Conservation (phyloP, 371 early-diverging fungal species). For the Lichtheimia ornata region DNA sequence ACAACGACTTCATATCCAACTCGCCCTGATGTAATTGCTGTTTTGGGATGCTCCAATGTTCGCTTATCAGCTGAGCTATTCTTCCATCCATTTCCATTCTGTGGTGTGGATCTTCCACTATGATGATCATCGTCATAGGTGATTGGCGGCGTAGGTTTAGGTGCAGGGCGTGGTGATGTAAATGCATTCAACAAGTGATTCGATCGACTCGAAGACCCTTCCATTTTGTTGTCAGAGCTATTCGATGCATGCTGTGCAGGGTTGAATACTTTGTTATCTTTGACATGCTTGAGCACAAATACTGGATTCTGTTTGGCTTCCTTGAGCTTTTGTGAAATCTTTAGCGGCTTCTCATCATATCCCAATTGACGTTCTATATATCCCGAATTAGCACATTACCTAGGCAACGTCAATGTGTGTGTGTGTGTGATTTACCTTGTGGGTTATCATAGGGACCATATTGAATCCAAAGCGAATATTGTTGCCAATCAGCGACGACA, state of each 20-base stretch:
- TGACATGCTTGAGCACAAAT: constrained; percentile 78
- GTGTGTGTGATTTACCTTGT: constrained; percentile 40
- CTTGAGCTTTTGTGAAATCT: constrained; percentile 77
- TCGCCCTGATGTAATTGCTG: constrained; percentile 39
- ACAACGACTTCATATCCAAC: constrained; percentile 45
- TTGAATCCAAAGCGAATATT: constrained; percentile 82
- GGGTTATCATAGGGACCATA: constrained; percentile 55
- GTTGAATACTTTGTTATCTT: constrained; percentile 57
- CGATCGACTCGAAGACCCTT: not conserved
- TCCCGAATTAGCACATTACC: not conserved
- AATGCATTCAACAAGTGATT: constrained; percentile 10
- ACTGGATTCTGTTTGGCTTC: constrained; percentile 76
- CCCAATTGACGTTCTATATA: constrained; percentile 71
- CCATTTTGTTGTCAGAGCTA: constrained; percentile 11
- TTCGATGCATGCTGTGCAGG: constrained; percentile 16
- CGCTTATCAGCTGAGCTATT: constrained; percentile 5
- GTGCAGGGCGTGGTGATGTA: constrained; percentile 28
- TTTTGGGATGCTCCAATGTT: constrained; percentile 16
- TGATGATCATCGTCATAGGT: constrained; percentile 10
- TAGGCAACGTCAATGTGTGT: not conserved
- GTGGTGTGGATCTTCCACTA: not conserved
- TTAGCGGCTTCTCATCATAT: constrained; percentile 83
- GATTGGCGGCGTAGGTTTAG: constrained; percentile 17
- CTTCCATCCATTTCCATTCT: not conserved
- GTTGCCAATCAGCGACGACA: constrained; percentile 84